These are phyloP conservation scores for Vigna nakashimae DNA, from an alignment of 306 rosid species.

Conservation along the genomic window DNA sequence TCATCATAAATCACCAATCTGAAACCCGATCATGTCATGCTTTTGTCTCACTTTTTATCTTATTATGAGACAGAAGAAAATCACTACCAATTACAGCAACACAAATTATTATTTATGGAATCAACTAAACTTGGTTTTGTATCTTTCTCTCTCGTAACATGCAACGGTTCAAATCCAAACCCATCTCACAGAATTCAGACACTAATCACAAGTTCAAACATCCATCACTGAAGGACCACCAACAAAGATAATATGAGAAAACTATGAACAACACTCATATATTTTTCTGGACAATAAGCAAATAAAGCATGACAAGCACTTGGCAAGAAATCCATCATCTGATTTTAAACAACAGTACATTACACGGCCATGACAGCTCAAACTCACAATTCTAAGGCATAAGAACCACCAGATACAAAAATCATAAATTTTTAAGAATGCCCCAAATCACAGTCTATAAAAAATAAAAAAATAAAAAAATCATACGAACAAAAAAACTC, in stretches of 20 bases:
- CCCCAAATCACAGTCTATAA: conserved; percentile 3
- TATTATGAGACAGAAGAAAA: not conserved
- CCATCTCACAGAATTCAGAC: not conserved
- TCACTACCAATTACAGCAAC: not conserved
- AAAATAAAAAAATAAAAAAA: conserved; percentile 1
- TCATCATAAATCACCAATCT: not conserved
- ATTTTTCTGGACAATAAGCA: not conserved
- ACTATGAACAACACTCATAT: not conserved
- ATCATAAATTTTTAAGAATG: not conserved
- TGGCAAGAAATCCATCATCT: conserved; percentile 17
- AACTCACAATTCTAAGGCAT: conserved; percentile 24
- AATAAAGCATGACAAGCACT: conserved; percentile 22
- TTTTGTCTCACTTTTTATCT: not conserved
- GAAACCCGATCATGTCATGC: conserved; percentile 3
- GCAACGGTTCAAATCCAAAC: not conserved
- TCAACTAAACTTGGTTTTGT: not conserved
- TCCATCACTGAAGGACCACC: conserved; percentile 23
- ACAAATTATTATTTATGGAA: not conserved
- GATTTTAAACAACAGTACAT: not conserved
- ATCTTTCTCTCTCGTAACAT: not conserved
- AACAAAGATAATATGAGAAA: conserved; percentile 21
- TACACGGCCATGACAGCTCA: conserved; percentile 30
- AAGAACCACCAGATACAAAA: conserved; percentile 23
- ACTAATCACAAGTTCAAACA: conserved; percentile 24
- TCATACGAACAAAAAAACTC: conserved; percentile 10